Evolutionary conservation across 768 basidiomycete genomes (phyloP).

Genomic region (Trametes maxima): DNA sequence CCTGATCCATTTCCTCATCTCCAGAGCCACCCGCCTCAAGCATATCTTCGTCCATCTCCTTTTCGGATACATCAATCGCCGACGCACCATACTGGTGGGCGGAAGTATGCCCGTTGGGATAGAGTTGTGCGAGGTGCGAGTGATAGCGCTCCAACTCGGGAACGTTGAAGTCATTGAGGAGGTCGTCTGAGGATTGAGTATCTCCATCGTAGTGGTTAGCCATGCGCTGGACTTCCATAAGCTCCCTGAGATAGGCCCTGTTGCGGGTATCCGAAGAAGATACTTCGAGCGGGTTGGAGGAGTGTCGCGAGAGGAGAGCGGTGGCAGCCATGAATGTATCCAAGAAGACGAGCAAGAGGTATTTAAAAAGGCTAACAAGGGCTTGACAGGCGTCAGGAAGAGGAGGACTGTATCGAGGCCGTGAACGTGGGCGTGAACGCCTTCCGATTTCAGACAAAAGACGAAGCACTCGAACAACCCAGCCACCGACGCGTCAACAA

Average conservation of each 20-base stretch:
- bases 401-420: neutral
- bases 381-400: neutral
- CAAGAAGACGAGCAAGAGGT: constrained; percentile 15
- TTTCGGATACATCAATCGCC: neutral
- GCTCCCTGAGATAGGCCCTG: constrained; percentile 45
- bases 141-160: constrained; percentile 52
- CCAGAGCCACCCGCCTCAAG: constrained; percentile 32
- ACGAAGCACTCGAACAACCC: constrained; percentile 15
- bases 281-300: constrained; percentile 74
- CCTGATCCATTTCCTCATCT: constrained; percentile 48
- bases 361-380: neutral
- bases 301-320: constrained; percentile 62
- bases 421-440: neutral
- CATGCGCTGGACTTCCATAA: constrained; percentile 38
- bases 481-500: constrained; percentile 19
- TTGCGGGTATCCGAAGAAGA: constrained; percentile 62
- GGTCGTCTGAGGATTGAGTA: constrained; percentile 54
- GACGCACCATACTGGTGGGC: constrained; percentile 10
- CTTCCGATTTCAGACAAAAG: neutral
- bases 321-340: constrained; percentile 38
- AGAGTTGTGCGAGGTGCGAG: constrained; percentile 49
- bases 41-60: constrained; percentile 50
- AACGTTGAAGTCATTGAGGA: constrained; percentile 39
- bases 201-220: constrained; percentile 25
- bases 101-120: constrained; percentile 31